Base-by-base conservation (phyloP, 2,329 filamentous ascomycete species). In the Colletotrichum tamarilloi region DNA sequence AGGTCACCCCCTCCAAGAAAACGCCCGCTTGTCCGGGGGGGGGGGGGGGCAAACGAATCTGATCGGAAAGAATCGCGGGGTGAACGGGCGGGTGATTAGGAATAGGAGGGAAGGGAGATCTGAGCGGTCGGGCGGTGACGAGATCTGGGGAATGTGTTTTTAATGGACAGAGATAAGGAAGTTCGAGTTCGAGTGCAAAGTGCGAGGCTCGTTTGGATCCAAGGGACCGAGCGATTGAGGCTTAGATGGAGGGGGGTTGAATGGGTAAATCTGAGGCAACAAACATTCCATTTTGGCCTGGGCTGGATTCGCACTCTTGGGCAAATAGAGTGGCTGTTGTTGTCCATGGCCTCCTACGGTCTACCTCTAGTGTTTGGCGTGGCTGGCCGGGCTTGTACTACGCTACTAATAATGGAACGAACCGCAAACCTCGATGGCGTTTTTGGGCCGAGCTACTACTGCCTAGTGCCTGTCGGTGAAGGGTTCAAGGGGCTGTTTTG, bases 111-210 rank as follows among this genome's bases (percentile, higher is more conserved):
- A 38, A 35, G 12, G 26, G 58, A 62, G 60, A 66, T 73, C 67
- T 73, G 66, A 73, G 70, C 67, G 66, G 60, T 38, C 60, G 32
- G 67, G 56, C 70, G 70, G 60, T 73, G 67, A 69, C 24, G 42
- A 59, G 14, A 28, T 22, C 60, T 26, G 42, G 12, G 30, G 26
- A n/a, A 26, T 32, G 28, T 16, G 38, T 53, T 35, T 16, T 9
- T 19, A 30, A 53, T 52, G 42, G 46, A 12, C 46, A 53, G n/a
- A 32, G 28, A 63, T 62, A 62, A 52, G 60, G 28, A 12, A 24
- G 6, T n/a, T 11, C 26, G 11, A 9, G 26, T 24, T 24, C 16
- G 22, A 52, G 26, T 14, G 16, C 26, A 12, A 35, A 35, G 32
- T 35, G 32, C 11, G 32, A 35, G 32, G 32, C 32, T 35, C 24